These are phyloP conservation scores for Geranomyces variabilis DNA, from an alignment of 192 early-diverging fungal species.

Conservation along the genomic window DNA sequence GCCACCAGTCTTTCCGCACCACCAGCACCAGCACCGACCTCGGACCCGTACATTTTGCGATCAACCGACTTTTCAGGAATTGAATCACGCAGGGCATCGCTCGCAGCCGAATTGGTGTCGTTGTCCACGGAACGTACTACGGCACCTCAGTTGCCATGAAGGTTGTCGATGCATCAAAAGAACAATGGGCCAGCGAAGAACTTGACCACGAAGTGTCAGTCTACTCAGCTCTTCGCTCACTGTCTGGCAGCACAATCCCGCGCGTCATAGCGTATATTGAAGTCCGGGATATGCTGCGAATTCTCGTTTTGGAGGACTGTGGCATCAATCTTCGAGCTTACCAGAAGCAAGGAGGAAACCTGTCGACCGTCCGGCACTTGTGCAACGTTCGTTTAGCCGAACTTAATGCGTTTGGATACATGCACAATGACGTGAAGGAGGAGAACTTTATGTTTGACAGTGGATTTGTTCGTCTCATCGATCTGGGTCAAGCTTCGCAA, in stretches of 20 bases:
- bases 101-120: slow-evolving; percentile 5
- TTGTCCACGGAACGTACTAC: slow-evolving; percentile 11
- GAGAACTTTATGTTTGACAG: slow-evolving; percentile 3
- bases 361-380: not conserved
- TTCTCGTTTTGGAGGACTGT: slow-evolving; percentile 13
- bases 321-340: slow-evolving; percentile 1
- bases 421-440: slow-evolving; percentile 14
- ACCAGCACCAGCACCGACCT: not conserved
- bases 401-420: slow-evolving; percentile 2
- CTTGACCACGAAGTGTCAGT: slow-evolving; percentile 5
- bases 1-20: not conserved
- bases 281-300: slow-evolving; percentile 16
- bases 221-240: not conserved
- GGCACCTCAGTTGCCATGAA: not conserved
- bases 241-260: not conserved
- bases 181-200: not conserved
- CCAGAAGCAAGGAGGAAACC: not conserved
- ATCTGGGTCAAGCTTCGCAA: slow-evolving; percentile 6
- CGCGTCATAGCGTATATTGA: slow-evolving; percentile 3
- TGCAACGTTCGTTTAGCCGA: not conserved
- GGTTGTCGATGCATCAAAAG: not conserved
- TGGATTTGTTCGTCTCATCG: slow-evolving; percentile 16
- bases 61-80: not conserved
- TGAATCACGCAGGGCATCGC: not conserved
- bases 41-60: not conserved